These are phyloP conservation scores for Oldenlandia corymbosa DNA, from an alignment of 257 asterid genomes.

Conservation along the genomic window DNA sequence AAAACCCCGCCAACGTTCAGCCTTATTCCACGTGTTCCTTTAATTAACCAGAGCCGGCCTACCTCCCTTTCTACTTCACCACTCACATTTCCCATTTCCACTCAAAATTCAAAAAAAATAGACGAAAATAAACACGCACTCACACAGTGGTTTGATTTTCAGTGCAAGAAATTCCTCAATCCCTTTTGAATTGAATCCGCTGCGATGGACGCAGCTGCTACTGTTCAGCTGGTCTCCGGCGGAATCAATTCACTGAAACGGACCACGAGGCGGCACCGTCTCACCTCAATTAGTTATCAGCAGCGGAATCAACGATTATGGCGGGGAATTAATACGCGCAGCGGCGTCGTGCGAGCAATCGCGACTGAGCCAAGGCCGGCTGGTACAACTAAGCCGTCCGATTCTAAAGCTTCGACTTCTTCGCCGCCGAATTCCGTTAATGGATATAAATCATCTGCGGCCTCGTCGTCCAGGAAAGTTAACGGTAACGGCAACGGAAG, in stretches of 20 bases:
- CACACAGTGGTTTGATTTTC: no score
- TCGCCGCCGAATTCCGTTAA: constrained; percentile 30
- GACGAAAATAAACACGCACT: constrained; percentile 7
- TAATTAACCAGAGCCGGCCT: constrained; percentile 17
- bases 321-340: constrained; percentile 22
- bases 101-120: no score
- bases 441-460: constrained; percentile 41
- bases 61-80: background rate
- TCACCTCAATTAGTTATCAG: constrained; percentile 4
- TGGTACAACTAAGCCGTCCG: constrained; percentile 23
- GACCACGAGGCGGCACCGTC: constrained; percentile 21
- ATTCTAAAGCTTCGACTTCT: constrained; percentile 15
- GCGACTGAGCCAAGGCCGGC: constrained; percentile 82
- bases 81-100: constrained; percentile 11
- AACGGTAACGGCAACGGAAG: constrained; percentile 74
- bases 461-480: constrained; percentile 41
- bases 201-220: constrained; percentile 83
- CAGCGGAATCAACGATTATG: constrained; percentile 18
- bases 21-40: constrained; percentile 46
- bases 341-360: constrained; percentile 61
- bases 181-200: constrained; percentile 24
- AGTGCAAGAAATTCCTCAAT: no score
- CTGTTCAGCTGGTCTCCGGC: constrained; percentile 61
- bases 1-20: constrained; percentile 29
- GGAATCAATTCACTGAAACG: constrained; percentile 54